These are phyloP conservation scores for Aspergillus homomorphus DNA, from an alignment of 495 filamentous ascomycete genomes.

Conservation along the genomic window DNA sequence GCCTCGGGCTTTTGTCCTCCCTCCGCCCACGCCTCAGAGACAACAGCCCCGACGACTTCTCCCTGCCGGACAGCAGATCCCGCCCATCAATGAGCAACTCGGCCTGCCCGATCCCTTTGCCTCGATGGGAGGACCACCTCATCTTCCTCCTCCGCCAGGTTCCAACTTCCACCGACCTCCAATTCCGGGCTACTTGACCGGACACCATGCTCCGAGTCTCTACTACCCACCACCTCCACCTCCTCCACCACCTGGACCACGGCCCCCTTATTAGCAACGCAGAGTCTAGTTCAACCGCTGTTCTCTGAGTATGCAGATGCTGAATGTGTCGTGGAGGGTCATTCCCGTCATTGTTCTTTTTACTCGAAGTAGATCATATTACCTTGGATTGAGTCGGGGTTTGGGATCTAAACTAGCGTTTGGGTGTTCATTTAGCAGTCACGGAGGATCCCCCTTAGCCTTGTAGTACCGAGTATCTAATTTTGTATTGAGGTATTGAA, in stretches of 20 bases:
- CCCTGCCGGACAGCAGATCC: conserved; percentile 33
- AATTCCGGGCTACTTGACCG: conserved; percentile 29
- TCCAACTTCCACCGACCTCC: conserved; percentile 40
- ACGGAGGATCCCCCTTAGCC: conserved; percentile 10
- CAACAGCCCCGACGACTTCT: conserved; percentile 40
- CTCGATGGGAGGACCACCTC: conserved; percentile 34
- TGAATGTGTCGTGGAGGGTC: too few relatives aligned
- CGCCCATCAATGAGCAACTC: conserved; percentile 26
- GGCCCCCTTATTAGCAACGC: conserved; percentile 16
- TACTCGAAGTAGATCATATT: conserved; percentile 6
- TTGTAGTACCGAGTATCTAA: neutral
- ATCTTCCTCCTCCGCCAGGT: conserved; percentile 41
- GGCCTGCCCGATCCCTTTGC: conserved; percentile 39
- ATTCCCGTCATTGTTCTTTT: too few relatives aligned
- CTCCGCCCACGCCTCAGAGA: conserved; percentile 35
- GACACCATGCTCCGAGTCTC: conserved; percentile 20
- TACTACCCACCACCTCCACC: conserved; percentile 24
- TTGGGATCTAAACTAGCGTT: conserved; percentile 8
- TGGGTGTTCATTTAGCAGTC: conserved; percentile 6
- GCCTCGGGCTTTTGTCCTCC: conserved; percentile 40
- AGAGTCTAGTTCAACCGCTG: neutral
- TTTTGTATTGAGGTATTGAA: neutral
- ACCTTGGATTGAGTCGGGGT: conserved; percentile 5
- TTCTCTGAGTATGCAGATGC: neutral
- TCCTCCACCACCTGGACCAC: conserved; percentile 20